These are phyloP conservation scores for Amanita muscaria DNA, from an alignment of 768 basidiomycete genomes.

Conservation along the genomic window DNA sequence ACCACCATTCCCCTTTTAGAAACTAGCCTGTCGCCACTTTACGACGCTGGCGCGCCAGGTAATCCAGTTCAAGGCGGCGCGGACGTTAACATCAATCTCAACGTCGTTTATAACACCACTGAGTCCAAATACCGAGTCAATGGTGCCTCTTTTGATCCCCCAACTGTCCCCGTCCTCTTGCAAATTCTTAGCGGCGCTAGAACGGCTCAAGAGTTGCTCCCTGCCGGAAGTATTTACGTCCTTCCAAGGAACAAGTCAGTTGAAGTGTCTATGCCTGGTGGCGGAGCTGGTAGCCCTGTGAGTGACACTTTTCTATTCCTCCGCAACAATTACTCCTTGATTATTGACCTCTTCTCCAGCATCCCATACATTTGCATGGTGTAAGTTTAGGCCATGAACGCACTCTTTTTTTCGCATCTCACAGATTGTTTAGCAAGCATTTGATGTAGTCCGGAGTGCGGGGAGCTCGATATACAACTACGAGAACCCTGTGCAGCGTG, in stretches of 20 bases:
- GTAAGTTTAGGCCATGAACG: no score
- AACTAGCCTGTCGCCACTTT: slow-evolving; percentile 11
- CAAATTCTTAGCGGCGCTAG: slow-evolving; percentile 50
- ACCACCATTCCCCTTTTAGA: not conserved
- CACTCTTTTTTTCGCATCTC: no score
- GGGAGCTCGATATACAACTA: no score
- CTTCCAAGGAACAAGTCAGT: slow-evolving; percentile 36
- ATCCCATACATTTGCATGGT: slow-evolving; percentile 33
- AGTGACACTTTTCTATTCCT: not conserved
- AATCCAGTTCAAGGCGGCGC: slow-evolving; percentile 15
- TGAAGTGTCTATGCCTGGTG: slow-evolving; percentile 12
- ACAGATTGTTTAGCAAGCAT: no score
- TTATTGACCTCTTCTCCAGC: slow-evolving; percentile 18
- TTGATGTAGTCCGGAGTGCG: no score
- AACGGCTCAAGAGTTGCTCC: slow-evolving; percentile 39
- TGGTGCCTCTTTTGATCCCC: slow-evolving; percentile 23
- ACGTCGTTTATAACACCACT: slow-evolving; percentile 11
- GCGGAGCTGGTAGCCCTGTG: slow-evolving; percentile 5
- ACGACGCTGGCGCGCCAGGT: slow-evolving; percentile 14
- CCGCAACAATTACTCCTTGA: not conserved
- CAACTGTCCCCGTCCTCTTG: slow-evolving; percentile 43
- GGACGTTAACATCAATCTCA: slow-evolving; percentile 17
- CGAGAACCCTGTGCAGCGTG: no score
- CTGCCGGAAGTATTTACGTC: slow-evolving; percentile 35
- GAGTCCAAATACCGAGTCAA: slow-evolving; percentile 26